phyloP scores from a whole-genome alignment of 2,329 filamentous ascomycete species.

The Eutypa lata region DNA sequence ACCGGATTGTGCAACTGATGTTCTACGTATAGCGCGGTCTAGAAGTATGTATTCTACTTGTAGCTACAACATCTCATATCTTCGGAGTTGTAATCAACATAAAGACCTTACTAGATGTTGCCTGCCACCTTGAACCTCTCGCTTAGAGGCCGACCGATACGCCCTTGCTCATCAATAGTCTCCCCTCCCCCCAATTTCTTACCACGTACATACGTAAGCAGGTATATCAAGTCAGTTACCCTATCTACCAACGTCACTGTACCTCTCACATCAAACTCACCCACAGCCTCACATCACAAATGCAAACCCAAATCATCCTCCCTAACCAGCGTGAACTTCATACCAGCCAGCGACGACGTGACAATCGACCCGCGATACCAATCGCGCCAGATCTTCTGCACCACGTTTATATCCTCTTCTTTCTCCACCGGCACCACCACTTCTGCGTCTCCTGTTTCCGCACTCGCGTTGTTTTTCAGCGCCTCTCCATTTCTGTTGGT shows the following conservation, averaged over 20 bases:
- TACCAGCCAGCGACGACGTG: conserved; percentile 37
- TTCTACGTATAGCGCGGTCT: too few species aligned
- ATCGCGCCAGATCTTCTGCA: conserved; percentile 47
- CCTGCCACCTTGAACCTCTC: too few species aligned
- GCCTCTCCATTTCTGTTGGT: background rate
- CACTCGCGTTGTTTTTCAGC: background rate
- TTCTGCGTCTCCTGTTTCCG: background rate
- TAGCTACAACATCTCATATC: too few species aligned
- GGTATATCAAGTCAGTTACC: too few species aligned
- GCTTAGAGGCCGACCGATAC: too few species aligned
- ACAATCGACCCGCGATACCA: conserved; percentile 41
- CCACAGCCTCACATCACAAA: background rate
- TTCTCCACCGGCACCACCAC: conserved; percentile 14
- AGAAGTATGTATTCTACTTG: too few species aligned
- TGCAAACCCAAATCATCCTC: conserved; percentile 40
- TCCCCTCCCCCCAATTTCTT: too few species aligned
- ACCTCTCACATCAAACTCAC: background rate
- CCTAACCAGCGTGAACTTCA: conserved; percentile 41
- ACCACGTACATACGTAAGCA: too few species aligned
- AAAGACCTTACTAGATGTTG: too few species aligned
- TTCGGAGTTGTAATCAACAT: too few species aligned
- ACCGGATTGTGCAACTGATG: too few species aligned
- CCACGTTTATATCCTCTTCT: conserved; percentile 27
- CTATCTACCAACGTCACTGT: background rate
- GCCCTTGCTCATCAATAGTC: too few species aligned